Percentiles rank a stretch among this genome's conserved stretches.
Evolutionary conservation across 2,329 filamentous ascomycete species (phyloP).

Genomic region (Aspergillus sp.): DNA sequence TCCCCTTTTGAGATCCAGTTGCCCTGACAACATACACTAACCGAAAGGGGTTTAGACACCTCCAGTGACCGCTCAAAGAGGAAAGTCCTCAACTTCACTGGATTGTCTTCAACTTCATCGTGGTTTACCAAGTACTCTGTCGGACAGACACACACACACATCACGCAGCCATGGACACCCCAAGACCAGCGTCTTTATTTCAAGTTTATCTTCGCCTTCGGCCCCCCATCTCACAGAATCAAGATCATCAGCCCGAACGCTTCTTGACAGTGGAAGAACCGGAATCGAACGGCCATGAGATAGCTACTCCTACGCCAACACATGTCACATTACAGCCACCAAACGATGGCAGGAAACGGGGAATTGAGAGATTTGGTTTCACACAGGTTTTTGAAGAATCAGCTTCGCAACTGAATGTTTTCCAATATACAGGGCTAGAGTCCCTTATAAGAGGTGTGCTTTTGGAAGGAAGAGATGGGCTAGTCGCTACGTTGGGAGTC

Average conservation of each 20-base stretch:
- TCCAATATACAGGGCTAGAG: constrained; percentile 73
- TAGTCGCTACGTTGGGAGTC: constrained; percentile 88
- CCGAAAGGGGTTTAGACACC: constrained; percentile 8
- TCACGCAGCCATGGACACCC: constrained; percentile 34
- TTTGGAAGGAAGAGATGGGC: constrained; percentile 78
- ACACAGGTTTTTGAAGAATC: constrained; percentile 89
- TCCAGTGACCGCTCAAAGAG: constrained; percentile 9
- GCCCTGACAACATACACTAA: constrained; percentile 16
- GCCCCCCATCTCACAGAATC: constrained; percentile 53
- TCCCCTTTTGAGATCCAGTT: constrained; percentile 8
- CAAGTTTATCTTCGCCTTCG: constrained; percentile 87
- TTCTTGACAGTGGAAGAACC: constrained; percentile 75
- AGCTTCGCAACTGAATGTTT: constrained; percentile 80
- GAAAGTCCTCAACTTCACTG: constrained; percentile 2
- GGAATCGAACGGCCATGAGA: constrained; percentile 24
- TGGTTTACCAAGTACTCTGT: not conserved
- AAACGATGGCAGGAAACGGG: constrained; percentile 76
- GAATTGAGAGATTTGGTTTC: constrained; percentile 91
- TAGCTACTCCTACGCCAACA: constrained; percentile 47
- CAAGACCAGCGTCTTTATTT: constrained; percentile 64
- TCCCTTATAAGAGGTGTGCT: constrained; percentile 78
- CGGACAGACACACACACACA: constrained; percentile 1
- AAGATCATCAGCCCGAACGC: constrained; percentile 51
- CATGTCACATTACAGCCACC: constrained; percentile 78
- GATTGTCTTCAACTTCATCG: not conserved